phyloP scores from a whole-genome alignment of 345 rosid genomes.

The Zanthoxylum bungeanum region DNA sequence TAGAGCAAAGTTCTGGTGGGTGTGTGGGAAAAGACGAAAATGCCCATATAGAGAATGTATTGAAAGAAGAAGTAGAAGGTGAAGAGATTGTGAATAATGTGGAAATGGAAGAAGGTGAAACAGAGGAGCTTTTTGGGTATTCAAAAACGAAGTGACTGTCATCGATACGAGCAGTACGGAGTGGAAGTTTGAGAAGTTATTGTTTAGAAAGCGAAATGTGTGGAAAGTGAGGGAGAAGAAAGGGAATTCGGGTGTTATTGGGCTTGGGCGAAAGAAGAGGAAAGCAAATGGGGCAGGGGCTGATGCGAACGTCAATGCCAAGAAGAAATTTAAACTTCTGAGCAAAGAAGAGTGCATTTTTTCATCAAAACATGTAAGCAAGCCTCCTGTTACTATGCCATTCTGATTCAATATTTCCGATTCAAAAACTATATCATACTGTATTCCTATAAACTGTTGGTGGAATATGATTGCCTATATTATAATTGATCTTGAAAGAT shows the following conservation, averaged over 20 bases:
- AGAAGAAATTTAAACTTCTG: slow-evolving; percentile 51
- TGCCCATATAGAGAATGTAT: slow-evolving; percentile 24
- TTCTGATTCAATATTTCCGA: too few relatives aligned
- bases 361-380: slow-evolving; percentile 30
- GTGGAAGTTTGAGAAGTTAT: slow-evolving; percentile 89
- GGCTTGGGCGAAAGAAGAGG: slow-evolving; percentile 60
- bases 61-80: slow-evolving; percentile 19
- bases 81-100: slow-evolving; percentile 12
- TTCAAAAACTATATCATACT: not conserved
- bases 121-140: slow-evolving; percentile 59
- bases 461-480: not conserved
- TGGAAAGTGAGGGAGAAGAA: slow-evolving; percentile 91
- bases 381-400: not conserved
- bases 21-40: slow-evolving; percentile 23
- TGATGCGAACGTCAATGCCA: slow-evolving; percentile 29
- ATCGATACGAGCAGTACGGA: slow-evolving; percentile 75
- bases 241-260: slow-evolving; percentile 47
- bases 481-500: not conserved
- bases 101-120: slow-evolving; percentile 24
- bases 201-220: slow-evolving; percentile 64
- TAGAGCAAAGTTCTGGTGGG: slow-evolving; percentile 12
- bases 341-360: slow-evolving; percentile 8
- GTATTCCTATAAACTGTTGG: not conserved
- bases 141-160: slow-evolving; percentile 92
- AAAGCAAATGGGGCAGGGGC: slow-evolving; percentile 35